Evolutionary conservation across 345 rosid species (phyloP), one percentile per base, ranked within the genome.

Genomic region (Litchi chinensis): DNA sequence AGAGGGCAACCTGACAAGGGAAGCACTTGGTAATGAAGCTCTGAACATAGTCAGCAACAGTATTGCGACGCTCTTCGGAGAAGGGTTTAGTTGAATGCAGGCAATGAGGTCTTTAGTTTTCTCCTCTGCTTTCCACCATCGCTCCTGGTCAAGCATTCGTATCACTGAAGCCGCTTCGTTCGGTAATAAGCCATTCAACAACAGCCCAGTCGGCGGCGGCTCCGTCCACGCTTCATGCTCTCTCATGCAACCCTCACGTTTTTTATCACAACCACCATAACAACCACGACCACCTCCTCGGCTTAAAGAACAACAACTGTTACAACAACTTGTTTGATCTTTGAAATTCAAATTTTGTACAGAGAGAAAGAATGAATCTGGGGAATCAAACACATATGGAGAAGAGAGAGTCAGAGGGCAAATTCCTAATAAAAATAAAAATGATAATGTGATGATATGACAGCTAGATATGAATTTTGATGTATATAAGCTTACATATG

Each of bases 121-220:
- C 81, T 90, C 93, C 82, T 96, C 99, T 0, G 97, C 99, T 81
- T 82, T 88, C 19, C 82, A 79, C 98, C 99, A 96, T 80, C 97
- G 82, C 56, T 89, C 93, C 6, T 57, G 69, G 71, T 94, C 90
- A 11, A 96, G 92, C 21, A 52, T 81, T 28, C 32, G 83, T 22
- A 85, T 83, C 73, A 89, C 91, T 41, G 98, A 93, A 74, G 90
- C 89, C 12, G 91, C 93, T 65, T 94, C 93, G 16, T 88, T 87
- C 0, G 94, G 95, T 85, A 94, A 85, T 26, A 96, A 76, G 4
- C 99, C 99, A 41, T 93, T 93, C n/a, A 91, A 96, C 80, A 83
- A 87, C 67, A 90, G 86, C 81, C 87, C 89, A 72, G 81, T 84
- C 6, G 86, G 87, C 79, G 93, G 90, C 88, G 93, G 91, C 88